Conservation (phyloP, 345 rosid genomes). For the Trapa bicornis region DNA sequence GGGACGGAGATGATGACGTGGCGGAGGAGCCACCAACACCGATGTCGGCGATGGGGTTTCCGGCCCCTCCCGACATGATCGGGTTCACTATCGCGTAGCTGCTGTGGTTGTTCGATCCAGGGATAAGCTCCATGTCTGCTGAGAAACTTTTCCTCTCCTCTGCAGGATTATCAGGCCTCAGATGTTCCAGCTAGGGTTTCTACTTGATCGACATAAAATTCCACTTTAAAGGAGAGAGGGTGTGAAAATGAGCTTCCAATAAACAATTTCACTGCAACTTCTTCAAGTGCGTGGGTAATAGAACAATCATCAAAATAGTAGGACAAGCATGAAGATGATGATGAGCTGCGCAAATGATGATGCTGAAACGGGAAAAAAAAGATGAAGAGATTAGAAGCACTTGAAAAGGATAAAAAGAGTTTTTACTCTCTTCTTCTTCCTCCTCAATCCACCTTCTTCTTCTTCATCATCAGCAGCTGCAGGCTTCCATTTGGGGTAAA, state of each 20-base stretch:
- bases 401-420: not conserved
- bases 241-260: not conserved
- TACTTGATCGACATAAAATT: not conserved
- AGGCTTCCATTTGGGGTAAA: not conserved
- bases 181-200: not conserved
- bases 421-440: no score
- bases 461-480: not conserved
- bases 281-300: constrained; percentile 1
- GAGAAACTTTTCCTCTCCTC: not conserved
- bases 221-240: not conserved
- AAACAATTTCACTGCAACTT: not conserved
- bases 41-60: constrained; percentile 6
- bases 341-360: not conserved
- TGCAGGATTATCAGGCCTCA: no score
- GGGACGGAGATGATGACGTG: constrained; percentile 23
- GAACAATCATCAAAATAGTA: not conserved
- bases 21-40: constrained; percentile 9
- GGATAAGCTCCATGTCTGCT: constrained; percentile 4
- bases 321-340: not conserved
- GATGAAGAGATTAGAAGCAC: not conserved
- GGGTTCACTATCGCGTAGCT: not conserved
- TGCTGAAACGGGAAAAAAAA: not conserved
- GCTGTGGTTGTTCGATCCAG: constrained; percentile 9
- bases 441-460: not conserved
- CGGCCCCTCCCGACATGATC: not conserved